These are phyloP conservation scores for Neurospora cerealis DNA, from an alignment of 495 filamentous ascomycete species.

Conservation along the genomic window DNA sequence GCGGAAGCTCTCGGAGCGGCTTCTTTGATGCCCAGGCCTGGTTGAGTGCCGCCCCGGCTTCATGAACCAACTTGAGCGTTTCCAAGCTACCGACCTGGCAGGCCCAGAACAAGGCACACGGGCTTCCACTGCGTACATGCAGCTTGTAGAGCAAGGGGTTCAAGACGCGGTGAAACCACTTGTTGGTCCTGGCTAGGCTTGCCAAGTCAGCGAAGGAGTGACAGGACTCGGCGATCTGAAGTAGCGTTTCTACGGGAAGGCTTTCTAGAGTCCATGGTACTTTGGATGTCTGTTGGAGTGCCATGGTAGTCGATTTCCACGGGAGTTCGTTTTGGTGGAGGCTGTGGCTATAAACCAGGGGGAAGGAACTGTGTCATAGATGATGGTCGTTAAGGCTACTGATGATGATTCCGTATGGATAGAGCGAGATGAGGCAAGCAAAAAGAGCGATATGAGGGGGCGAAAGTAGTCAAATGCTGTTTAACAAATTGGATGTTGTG, in stretches of 20 bases:
- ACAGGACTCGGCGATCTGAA: constrained; percentile 6
- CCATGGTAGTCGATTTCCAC: not conserved
- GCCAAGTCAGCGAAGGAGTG: not conserved
- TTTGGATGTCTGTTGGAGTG: not conserved
- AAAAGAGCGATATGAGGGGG: not conserved
- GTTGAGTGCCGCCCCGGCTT: constrained; percentile 3
- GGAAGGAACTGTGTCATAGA: not conserved
- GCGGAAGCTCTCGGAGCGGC: not conserved
- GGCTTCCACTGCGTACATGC: not conserved
- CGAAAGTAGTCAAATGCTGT: not conserved
- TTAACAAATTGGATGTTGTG: not conserved
- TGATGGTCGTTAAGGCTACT: not conserved
- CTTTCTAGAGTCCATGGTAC: not conserved
- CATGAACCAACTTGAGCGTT: not conserved
- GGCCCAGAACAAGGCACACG: constrained; percentile 2
- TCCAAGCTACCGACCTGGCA: not conserved
- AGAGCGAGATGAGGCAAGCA: not conserved
- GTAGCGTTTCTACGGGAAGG: constrained; percentile 2
- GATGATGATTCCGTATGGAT: not conserved
- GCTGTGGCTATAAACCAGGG: not conserved
- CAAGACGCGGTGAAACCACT: not conserved
- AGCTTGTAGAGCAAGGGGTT: constrained; percentile 5
- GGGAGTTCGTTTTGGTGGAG: not conserved
- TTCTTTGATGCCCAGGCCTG: not conserved
- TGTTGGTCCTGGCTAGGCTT: not conserved